These are phyloP conservation scores for Linanthus parryae DNA, from an alignment of 148 eudicot genomes.

Conservation along the genomic window DNA sequence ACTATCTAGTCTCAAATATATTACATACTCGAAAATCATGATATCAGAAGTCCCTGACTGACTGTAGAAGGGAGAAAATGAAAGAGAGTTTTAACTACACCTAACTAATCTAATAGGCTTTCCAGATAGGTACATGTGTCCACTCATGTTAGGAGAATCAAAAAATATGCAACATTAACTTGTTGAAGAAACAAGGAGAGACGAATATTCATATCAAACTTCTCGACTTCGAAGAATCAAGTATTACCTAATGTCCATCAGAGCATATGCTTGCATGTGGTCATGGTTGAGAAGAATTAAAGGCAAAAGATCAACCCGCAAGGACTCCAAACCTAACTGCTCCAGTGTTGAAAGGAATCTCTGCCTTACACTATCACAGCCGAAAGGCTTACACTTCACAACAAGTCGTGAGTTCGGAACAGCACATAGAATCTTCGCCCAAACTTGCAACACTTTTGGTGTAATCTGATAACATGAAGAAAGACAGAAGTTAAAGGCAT, in stretches of 20 bases:
- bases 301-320: constrained; percentile 91
- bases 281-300: constrained; percentile 95
- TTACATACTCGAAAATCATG: no score
- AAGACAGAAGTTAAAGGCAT: not conserved
- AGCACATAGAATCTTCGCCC: constrained; percentile 91
- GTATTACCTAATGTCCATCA: constrained; percentile 90
- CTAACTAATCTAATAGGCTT: no score
- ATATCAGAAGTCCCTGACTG: no score
- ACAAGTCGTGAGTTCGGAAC: constrained; percentile 94
- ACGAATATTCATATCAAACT: not conserved
- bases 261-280: constrained; percentile 97
- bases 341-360: constrained; percentile 82
- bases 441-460: constrained; percentile 87
- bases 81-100: not conserved
- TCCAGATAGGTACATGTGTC: no score
- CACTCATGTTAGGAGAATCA: no score
- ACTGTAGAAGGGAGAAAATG: not conserved
- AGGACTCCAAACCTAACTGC: constrained; percentile 86
- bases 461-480: constrained; percentile 53
- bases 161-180: not conserved
- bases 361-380: constrained; percentile 79
- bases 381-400: constrained; percentile 96
- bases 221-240: constrained; percentile 1
- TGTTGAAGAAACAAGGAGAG: not conserved
- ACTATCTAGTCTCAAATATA: no score